A percentile compares a stretch with the other conserved stretches of the same genome.
Conservation (phyloP, 495 filamentous ascomycete species). For the Penicillium simplicissimum region DNA sequence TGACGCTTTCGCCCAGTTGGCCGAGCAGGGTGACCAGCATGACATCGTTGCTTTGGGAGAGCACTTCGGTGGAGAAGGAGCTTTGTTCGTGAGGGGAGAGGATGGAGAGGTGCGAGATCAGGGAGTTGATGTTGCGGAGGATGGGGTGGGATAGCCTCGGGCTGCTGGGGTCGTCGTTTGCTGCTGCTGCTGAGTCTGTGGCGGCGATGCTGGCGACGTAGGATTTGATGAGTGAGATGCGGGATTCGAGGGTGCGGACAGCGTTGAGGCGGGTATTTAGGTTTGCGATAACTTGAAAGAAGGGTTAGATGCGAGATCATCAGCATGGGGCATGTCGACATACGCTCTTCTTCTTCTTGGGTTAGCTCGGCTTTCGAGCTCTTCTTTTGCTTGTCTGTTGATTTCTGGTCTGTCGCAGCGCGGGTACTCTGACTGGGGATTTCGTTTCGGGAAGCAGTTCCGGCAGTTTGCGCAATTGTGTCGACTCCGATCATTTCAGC, state of each 20-base stretch:
- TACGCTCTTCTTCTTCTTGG: constrained; percentile 73
- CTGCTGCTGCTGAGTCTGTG: constrained; percentile 46
- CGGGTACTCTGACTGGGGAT: constrained; percentile 10
- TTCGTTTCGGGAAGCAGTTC: constrained; percentile 60
- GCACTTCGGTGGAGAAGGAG: constrained; percentile 62
- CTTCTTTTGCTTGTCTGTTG: constrained; percentile 11
- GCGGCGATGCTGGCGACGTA: constrained; percentile 76
- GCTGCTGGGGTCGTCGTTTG: constrained; percentile 25
- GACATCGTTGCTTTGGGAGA: constrained; percentile 77
- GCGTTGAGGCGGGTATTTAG: constrained; percentile 90
- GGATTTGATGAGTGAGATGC: constrained; percentile 76
- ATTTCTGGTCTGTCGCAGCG: neutral
- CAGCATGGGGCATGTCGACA: constrained; percentile 17
- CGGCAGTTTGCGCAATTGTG: constrained; percentile 79
- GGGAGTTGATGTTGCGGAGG: constrained; percentile 58
- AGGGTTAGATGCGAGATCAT: constrained; percentile 7
- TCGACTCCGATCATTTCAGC: constrained; percentile 97
- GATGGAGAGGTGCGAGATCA: constrained; percentile 56
- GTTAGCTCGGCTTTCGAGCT: constrained; percentile 9
- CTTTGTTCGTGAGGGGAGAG: constrained; percentile 51
- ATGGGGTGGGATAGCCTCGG: constrained; percentile 45
- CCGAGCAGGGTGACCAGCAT: constrained; percentile 70
- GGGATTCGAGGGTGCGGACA: constrained; percentile 83
- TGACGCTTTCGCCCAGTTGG: constrained; percentile 64
- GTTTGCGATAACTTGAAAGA: constrained; percentile 57